phyloP scores from a whole-genome alignment of 2,329 filamentous ascomycete species.

The Plenodomus tracheiphilus region DNA sequence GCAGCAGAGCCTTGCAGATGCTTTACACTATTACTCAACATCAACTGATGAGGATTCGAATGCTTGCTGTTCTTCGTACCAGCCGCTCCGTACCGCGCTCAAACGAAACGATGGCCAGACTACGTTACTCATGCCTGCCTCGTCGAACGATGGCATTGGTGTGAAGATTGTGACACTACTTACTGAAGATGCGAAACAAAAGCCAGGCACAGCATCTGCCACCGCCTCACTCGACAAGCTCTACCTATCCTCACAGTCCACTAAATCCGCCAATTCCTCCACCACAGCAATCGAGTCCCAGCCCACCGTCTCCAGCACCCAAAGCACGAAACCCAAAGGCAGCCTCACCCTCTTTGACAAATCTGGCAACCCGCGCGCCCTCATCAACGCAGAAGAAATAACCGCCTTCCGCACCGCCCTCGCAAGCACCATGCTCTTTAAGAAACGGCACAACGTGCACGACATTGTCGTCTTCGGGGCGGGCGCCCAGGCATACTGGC shows the following conservation, averaged over 20 bases:
- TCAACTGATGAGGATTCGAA: conserved; percentile 59
- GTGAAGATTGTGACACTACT: conserved; percentile 67
- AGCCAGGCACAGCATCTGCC: conserved; percentile 33
- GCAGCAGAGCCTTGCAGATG: conserved; percentile 61
- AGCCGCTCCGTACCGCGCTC: conserved; percentile 64
- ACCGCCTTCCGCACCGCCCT: conserved; percentile 72
- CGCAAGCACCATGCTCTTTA: conserved; percentile 64
- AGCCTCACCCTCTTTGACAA: conserved; percentile 63
- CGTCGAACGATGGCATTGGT: conserved; percentile 60
- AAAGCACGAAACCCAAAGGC: conserved; percentile 56
- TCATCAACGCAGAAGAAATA: conserved; percentile 69
- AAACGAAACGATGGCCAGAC: conserved; percentile 64
- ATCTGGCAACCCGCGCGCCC: conserved; percentile 60
- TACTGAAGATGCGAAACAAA: conserved; percentile 36
- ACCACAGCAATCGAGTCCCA: conserved; percentile 25
- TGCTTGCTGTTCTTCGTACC: conserved; percentile 62
- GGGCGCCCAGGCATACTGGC: conserved; percentile 93
- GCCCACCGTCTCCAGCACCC: conserved; percentile 20
- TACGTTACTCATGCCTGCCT: conserved; percentile 48
- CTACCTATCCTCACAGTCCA: conserved; percentile 27
- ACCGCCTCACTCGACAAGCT: conserved; percentile 37
- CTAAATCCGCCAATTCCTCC: conserved; percentile 25
- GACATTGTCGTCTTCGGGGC: conserved; percentile 84
- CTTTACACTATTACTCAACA: conserved; percentile 67
- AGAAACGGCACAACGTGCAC: conserved; percentile 68